phyloP scores from a whole-genome alignment of 768 basidiomycete species.

The Lactarius deliciosus region DNA sequence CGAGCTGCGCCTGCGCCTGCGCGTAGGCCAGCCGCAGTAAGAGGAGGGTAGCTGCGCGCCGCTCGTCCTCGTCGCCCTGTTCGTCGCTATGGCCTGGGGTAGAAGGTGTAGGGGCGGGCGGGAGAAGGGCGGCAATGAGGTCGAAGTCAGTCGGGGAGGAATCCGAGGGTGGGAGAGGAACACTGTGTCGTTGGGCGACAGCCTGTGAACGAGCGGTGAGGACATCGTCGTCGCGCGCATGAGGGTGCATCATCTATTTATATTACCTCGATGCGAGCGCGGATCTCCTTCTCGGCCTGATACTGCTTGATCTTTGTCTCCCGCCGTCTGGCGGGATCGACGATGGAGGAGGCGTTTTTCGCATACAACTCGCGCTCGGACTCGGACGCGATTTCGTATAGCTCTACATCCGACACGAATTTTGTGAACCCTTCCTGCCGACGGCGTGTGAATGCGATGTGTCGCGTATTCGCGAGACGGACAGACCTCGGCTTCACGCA shows the following conservation, averaged over 20 bases:
- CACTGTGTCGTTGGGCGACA: constrained; percentile 54
- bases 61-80: constrained; percentile 58
- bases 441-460: constrained; percentile 21
- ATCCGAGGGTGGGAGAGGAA: constrained; percentile 36
- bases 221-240: not conserved
- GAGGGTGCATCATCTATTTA: not conserved
- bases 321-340: constrained; percentile 68
- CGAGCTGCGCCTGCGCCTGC: constrained; percentile 64
- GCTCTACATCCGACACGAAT: constrained; percentile 54
- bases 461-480: not conserved
- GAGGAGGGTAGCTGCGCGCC: constrained; percentile 67
- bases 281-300: constrained; percentile 80
- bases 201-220: constrained; percentile 37
- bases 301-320: constrained; percentile 92
- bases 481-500: constrained; percentile 61
- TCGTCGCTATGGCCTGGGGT: constrained; percentile 51
- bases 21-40: constrained; percentile 72
- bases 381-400: constrained; percentile 64
- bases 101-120: constrained; percentile 32
- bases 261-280: constrained; percentile 62
- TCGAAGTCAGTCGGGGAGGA: constrained; percentile 52
- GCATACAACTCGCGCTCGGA: constrained; percentile 57
- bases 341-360: constrained; percentile 47
- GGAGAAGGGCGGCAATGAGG: constrained; percentile 63
- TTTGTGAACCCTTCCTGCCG: constrained; percentile 48